These are phyloP conservation scores for Dipodascus albidus DNA, from an alignment of 805 yeast species.

Conservation along the genomic window DNA sequence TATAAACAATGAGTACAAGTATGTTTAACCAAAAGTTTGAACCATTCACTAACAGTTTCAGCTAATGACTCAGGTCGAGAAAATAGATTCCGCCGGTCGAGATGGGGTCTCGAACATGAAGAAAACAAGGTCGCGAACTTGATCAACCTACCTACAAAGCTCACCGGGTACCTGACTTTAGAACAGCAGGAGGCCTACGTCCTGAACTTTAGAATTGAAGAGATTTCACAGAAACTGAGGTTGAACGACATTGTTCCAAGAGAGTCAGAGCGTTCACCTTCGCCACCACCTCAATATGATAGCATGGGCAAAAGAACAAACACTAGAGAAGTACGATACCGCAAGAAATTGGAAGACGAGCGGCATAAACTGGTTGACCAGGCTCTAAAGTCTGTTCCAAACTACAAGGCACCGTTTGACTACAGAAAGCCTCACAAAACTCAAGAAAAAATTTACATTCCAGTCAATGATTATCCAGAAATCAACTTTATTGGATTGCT, in stretches of 20 bases:
- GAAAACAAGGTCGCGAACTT: slow-evolving; percentile 21
- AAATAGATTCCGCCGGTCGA: slow-evolving; percentile 11
- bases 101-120: slow-evolving; percentile 22
- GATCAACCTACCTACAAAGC: slow-evolving; percentile 28
- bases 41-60: background rate
- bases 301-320: slow-evolving; percentile 70
- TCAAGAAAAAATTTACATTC: slow-evolving; percentile 73
- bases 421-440: slow-evolving; percentile 62
- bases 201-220: slow-evolving; percentile 62
- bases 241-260: slow-evolving; percentile 40
- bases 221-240: slow-evolving; percentile 51
- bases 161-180: slow-evolving; percentile 41
- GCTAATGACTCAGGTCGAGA: background rate
- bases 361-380: slow-evolving; percentile 66
- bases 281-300: slow-evolving; percentile 92
- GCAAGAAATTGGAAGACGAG: slow-evolving; percentile 59
- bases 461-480: slow-evolving; percentile 78
- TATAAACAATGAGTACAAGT: background rate
- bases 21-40: background rate
- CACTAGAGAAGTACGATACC: slow-evolving; percentile 62
- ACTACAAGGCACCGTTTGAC: slow-evolving; percentile 69
- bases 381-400: slow-evolving; percentile 62
- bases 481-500: slow-evolving; percentile 86
- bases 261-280: slow-evolving; percentile 47
- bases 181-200: slow-evolving; percentile 74